Evolutionary conservation across 257 asterid species (phyloP).

Genomic region (Striga asiatica): DNA sequence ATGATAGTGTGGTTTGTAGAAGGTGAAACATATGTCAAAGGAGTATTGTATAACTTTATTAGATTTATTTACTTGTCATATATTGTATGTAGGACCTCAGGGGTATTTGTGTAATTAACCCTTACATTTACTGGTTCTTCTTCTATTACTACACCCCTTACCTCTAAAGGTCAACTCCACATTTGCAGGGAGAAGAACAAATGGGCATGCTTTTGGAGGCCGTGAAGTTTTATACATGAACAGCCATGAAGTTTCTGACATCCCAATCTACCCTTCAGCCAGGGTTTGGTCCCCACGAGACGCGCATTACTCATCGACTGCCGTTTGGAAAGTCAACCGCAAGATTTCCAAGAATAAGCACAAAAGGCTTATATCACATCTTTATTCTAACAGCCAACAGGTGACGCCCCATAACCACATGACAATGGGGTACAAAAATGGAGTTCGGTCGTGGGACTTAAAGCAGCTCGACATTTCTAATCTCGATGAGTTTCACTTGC

Average conservation of each 20-base stretch:
- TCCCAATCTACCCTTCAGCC: slow-evolving; percentile 51
- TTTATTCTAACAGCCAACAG: too few species aligned
- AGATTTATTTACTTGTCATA: too few species aligned
- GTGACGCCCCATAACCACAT: slow-evolving; percentile 27
- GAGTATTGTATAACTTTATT: too few species aligned
- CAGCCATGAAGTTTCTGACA: slow-evolving; percentile 45
- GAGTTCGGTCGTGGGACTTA: slow-evolving; percentile 45
- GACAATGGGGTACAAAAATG: slow-evolving; percentile 33
- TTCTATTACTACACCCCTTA: neutral
- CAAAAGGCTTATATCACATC: too few species aligned
- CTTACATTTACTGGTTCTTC: neutral
- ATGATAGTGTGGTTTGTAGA: too few species aligned
- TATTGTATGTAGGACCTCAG: too few species aligned
- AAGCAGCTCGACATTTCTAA: slow-evolving; percentile 36
- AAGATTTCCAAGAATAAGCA: slow-evolving; percentile 41
- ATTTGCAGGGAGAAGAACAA: slow-evolving; percentile 60
- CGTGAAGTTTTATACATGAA: slow-evolving; percentile 35
- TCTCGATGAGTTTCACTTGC: slow-evolving; percentile 53
- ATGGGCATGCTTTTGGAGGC: slow-evolving; percentile 44
- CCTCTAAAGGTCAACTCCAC: slow-evolving; percentile 7
- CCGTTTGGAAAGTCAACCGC: slow-evolving; percentile 50
- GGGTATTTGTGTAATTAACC: neutral
- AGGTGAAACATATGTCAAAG: too few species aligned
- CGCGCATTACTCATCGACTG: slow-evolving; percentile 34
- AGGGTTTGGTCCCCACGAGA: slow-evolving; percentile 53